Evolutionary conservation across 768 basidiomycete genomes (phyloP).

Genomic region (Xerocomellus dryophilus): DNA sequence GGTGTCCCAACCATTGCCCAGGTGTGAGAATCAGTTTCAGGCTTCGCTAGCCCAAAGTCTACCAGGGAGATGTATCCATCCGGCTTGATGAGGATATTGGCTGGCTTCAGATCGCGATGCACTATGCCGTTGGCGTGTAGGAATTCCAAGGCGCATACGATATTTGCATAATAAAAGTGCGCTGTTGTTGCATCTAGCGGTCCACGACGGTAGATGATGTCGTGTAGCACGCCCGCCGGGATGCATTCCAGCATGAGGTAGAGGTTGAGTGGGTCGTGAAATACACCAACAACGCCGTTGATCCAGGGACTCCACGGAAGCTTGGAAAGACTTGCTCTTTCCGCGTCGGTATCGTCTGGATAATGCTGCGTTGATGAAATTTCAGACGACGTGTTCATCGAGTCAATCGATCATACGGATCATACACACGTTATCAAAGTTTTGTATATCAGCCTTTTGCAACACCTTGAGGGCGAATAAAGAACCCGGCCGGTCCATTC

Average conservation of each 20-base stretch:
- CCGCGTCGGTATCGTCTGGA: slow-evolving; percentile 36
- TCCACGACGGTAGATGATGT: slow-evolving; percentile 32
- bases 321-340: slow-evolving; percentile 39
- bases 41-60: slow-evolving; percentile 47
- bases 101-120: slow-evolving; percentile 58
- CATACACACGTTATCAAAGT: slow-evolving; percentile 29
- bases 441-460: slow-evolving; percentile 35
- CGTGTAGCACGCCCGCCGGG: slow-evolving; percentile 42
- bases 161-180: slow-evolving; percentile 56
- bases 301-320: slow-evolving; percentile 57
- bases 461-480: slow-evolving; percentile 48
- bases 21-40: slow-evolving; percentile 14
- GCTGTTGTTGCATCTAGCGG: slow-evolving; percentile 33
- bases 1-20: slow-evolving; percentile 45
- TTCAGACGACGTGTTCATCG: not conserved
- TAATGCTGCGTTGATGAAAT: slow-evolving; percentile 18
- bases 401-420: not conserved
- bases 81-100: slow-evolving; percentile 52
- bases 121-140: slow-evolving; percentile 43
- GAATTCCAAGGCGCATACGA: slow-evolving; percentile 48
- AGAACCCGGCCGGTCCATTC: slow-evolving; percentile 35
- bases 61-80: slow-evolving; percentile 54
- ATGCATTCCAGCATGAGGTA: slow-evolving; percentile 53
- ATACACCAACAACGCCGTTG: slow-evolving; percentile 42
- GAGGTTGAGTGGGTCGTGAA: slow-evolving; percentile 45